phyloP scores from a whole-genome alignment of 192 early-diverging fungal species.

The Podochytrium sp. region DNA sequence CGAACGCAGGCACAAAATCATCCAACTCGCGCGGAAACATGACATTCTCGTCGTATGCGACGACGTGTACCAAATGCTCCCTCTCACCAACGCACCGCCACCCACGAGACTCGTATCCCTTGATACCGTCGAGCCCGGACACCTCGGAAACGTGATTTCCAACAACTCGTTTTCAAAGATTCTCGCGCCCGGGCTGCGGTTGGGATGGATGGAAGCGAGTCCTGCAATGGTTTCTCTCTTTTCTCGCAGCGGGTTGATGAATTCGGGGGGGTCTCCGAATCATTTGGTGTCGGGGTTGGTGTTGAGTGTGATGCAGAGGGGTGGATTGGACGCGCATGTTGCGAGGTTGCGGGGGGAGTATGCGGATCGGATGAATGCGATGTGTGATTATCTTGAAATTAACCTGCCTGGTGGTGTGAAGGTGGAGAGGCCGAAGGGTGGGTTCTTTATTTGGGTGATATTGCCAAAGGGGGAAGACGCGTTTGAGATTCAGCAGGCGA shows the following conservation, averaged over 20 bases:
- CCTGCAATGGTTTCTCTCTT: constrained; percentile 30
- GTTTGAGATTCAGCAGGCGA: constrained; percentile 14
- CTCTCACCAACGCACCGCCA: constrained; percentile 1
- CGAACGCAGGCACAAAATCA: constrained; percentile 15
- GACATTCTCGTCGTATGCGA: constrained; percentile 53
- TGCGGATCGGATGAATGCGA: background rate
- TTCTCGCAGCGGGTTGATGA: constrained; percentile 29
- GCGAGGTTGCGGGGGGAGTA: constrained; percentile 32
- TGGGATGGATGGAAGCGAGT: constrained; percentile 53
- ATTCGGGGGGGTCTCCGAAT: constrained; percentile 40
- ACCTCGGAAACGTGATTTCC: constrained; percentile 48
- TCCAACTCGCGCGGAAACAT: constrained; percentile 41
- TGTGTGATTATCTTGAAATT: constrained; percentile 26
- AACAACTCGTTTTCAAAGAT: constrained; percentile 52
- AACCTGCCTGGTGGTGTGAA: constrained; percentile 25
- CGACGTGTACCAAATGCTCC: constrained; percentile 50
- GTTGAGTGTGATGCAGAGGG: background rate
- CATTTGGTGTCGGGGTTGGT: constrained; percentile 28
- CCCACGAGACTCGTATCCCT: constrained; percentile 24
- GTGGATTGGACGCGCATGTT: constrained; percentile 28
- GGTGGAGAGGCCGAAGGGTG: constrained; percentile 38
- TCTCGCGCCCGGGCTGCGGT: constrained; percentile 45
- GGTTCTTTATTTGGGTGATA: constrained; percentile 52
- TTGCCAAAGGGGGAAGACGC: constrained; percentile 16
- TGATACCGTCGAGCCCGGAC: constrained; percentile 6